Conservation (phyloP, 2,329 filamentous ascomycete genomes). For the Cryphonectria japonica region DNA sequence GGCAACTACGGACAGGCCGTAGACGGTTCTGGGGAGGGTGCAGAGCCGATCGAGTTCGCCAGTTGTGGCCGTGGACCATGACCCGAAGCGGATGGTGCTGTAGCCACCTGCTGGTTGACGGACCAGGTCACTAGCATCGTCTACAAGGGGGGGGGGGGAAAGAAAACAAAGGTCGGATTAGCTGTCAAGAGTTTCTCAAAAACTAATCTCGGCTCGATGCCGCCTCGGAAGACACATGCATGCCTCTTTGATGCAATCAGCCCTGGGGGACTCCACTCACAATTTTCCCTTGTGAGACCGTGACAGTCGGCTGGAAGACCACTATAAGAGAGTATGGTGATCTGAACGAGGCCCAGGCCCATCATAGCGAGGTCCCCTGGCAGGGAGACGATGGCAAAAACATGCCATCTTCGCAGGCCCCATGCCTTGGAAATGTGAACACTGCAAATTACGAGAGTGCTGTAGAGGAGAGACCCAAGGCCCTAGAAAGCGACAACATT, state of each 20-base stretch:
- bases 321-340: constrained; percentile 29
- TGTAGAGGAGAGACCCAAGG: constrained; percentile 31
- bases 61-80: constrained; percentile 10
- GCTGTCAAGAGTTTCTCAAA: neutral
- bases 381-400: constrained; percentile 30
- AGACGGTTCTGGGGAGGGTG: constrained; percentile 29
- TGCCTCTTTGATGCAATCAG: neutral
- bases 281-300: constrained; percentile 28
- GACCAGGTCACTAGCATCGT: constrained; percentile 25
- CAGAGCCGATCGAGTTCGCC: constrained; percentile 31
- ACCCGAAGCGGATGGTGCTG: constrained; percentile 27
- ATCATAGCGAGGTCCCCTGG: constrained; percentile 34
- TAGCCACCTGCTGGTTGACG: constrained; percentile 26
- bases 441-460: constrained; percentile 30
- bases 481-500: constrained; percentile 23
- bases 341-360: constrained; percentile 33
- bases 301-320: constrained; percentile 30
- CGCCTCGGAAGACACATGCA: neutral
- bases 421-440: constrained; percentile 31
- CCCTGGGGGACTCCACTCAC: constrained; percentile 17
- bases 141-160: neutral
- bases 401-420: constrained; percentile 29
- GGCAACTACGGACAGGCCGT: constrained; percentile 29
- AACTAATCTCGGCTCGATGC: neutral
- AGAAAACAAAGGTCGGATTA: neutral